Evolutionary conservation across 1,139 yeast species (phyloP).

Genomic region (Candida sanyaensis): DNA sequence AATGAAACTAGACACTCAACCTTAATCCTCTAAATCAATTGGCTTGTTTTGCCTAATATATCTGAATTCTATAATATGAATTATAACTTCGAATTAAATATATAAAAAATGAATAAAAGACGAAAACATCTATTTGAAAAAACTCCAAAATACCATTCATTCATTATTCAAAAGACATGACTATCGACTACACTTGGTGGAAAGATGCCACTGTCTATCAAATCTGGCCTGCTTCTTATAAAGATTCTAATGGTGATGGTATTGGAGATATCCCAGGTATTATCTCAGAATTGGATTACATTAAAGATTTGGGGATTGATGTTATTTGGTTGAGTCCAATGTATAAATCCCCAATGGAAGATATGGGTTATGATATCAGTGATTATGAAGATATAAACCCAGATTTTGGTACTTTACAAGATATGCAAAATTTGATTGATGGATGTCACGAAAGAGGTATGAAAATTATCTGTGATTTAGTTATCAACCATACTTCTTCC

Average conservation of each 20-base stretch:
- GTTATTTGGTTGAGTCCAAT: slow-evolving; percentile 61
- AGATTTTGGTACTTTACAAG: slow-evolving; percentile 54
- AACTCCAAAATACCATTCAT: background rate
- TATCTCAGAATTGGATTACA: slow-evolving; percentile 50
- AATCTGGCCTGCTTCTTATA: slow-evolving; percentile 60
- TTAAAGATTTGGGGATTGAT: slow-evolving; percentile 53
- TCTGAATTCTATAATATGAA: no score
- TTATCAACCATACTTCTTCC: slow-evolving; percentile 58
- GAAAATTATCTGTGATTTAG: slow-evolving; percentile 56
- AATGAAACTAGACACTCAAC: no score
- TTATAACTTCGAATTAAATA: background rate
- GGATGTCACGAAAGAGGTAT: slow-evolving; percentile 52
- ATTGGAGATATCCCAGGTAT: slow-evolving; percentile 59
- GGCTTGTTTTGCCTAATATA: no score
- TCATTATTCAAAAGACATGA: slow-evolving; percentile 10
- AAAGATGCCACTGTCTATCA: slow-evolving; percentile 57
- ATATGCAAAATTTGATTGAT: slow-evolving; percentile 49
- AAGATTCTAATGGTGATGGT: slow-evolving; percentile 61
- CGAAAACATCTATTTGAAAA: background rate
- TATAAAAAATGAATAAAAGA: background rate
- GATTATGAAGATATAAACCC: slow-evolving; percentile 55
- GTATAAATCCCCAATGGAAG: slow-evolving; percentile 61
- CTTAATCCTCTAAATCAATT: no score
- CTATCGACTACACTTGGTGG: slow-evolving; percentile 46
- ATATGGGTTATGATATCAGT: slow-evolving; percentile 64